Conservation (phyloP, 2,329 filamentous ascomycete genomes). For the Aspergillus puulaauensis region DNA sequence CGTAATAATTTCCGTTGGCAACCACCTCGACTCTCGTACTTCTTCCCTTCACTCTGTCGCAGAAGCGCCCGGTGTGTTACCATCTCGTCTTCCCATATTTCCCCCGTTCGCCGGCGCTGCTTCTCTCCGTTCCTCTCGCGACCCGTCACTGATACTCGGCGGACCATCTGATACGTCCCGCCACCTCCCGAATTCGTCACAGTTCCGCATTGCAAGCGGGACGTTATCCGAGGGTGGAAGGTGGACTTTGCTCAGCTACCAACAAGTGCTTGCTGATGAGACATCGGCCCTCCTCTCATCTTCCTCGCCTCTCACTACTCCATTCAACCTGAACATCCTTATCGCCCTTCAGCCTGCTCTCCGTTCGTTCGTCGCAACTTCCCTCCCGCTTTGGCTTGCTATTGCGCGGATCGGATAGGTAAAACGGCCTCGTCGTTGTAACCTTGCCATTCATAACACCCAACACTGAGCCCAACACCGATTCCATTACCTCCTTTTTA, state of each 20-base stretch:
- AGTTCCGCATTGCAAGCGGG: constrained; percentile 34
- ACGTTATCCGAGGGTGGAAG: constrained; percentile 39
- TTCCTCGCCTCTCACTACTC: constrained; percentile 49
- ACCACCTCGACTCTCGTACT: not conserved
- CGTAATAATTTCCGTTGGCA: constrained; percentile 14
- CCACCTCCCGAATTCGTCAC: constrained; percentile 32
- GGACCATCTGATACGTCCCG: constrained; percentile 20
- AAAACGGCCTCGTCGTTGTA: constrained; percentile 42
- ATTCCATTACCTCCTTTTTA: constrained; percentile 31
- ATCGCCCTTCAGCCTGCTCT: constrained; percentile 52
- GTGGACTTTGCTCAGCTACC: constrained; percentile 32
- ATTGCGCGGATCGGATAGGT: constrained; percentile 44
- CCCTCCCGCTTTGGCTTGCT: constrained; percentile 48
- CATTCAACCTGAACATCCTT: constrained; percentile 42
- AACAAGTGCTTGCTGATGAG: constrained; percentile 38
- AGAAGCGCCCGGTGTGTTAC: constrained; percentile 3
- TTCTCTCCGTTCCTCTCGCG: not conserved
- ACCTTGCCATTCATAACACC: constrained; percentile 42
- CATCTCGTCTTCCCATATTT: not conserved
- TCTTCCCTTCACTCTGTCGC: constrained; percentile 1
- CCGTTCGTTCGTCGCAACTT: constrained; percentile 48
- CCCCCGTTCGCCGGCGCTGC: not conserved
- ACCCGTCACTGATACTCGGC: constrained; percentile 11
- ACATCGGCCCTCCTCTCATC: constrained; percentile 41
- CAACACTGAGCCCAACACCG: constrained; percentile 22